Percentiles rank a stretch among this genome's conserved stretches.
phyloP scores from a whole-genome alignment of 2,329 filamentous ascomycete species.

The Exophiala bonariae region DNA sequence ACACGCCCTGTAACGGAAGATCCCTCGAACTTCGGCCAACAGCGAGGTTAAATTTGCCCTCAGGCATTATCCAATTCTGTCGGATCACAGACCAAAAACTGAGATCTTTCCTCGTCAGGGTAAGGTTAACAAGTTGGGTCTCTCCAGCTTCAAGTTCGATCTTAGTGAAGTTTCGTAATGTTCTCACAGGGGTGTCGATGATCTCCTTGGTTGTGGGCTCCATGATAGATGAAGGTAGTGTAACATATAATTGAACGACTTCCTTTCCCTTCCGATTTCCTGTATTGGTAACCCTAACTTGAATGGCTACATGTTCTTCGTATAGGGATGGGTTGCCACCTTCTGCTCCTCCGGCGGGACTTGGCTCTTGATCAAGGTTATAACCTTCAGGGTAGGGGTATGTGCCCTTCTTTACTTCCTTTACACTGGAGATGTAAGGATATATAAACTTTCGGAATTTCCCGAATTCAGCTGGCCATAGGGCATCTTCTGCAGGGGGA shows the following conservation, averaged over 20 bases:
- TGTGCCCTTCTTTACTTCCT: conserved; percentile 46
- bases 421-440: conserved; percentile 61
- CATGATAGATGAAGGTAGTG: conserved; percentile 38
- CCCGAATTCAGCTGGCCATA: conserved; percentile 63
- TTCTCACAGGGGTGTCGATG: conserved; percentile 66
- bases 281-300: conserved; percentile 24
- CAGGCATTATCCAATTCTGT: conserved; percentile 69
- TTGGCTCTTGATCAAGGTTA: conserved; percentile 49
- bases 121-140: conserved; percentile 55
- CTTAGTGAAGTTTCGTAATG: conserved; percentile 75
- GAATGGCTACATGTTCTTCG: conserved; percentile 48
- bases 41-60: conserved; percentile 29
- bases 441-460: conserved; percentile 70
- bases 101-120: conserved; percentile 66
- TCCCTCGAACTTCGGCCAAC: conserved; percentile 32
- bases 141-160: conserved; percentile 58
- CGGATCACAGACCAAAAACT: conserved; percentile 69
- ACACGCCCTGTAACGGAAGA: conserved; percentile 22
- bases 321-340: conserved; percentile 69
- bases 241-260: conserved; percentile 30
- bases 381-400: conserved; percentile 60
- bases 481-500: conserved; percentile 55
- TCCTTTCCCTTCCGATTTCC: conserved; percentile 26
- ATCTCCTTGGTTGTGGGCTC: conserved; percentile 42
- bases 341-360: conserved; percentile 68